Percentiles rank a stretch among this genome's conserved stretches.
These are phyloP conservation scores for Vaccinium corymbosum DNA, from an alignment of 148 eudicot species.

Conservation along the genomic window DNA sequence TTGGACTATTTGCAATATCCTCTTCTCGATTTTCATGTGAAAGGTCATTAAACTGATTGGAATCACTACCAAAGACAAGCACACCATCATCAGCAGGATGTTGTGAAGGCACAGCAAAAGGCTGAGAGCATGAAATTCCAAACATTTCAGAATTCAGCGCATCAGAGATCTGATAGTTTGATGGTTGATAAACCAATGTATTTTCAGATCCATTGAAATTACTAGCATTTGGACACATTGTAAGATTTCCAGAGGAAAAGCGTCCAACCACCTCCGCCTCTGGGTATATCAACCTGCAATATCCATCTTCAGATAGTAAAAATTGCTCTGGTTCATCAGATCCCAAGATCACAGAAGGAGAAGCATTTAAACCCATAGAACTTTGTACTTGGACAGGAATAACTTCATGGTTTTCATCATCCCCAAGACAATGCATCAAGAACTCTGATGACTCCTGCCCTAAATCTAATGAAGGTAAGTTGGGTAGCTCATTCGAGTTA, in stretches of 20 bases:
- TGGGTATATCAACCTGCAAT: conserved; percentile 28
- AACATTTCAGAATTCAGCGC: conserved; percentile 25
- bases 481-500: conserved; percentile 40
- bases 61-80: conserved; percentile 16
- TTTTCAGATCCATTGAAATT: conserved; percentile 36
- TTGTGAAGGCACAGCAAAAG: conserved; percentile 30
- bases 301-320: conserved; percentile 28
- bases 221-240: conserved; percentile 23
- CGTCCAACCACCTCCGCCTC: conserved; percentile 24
- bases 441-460: conserved; percentile 43
- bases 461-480: conserved; percentile 37
- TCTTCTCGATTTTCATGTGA: conserved; percentile 33
- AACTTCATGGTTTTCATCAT: conserved; percentile 29
- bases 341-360: conserved; percentile 25
- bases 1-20: conserved; percentile 30
- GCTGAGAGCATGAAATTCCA: conserved; percentile 38
- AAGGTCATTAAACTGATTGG: conserved; percentile 31
- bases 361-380: conserved; percentile 22
- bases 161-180: conserved; percentile 46
- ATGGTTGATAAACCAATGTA: conserved; percentile 30
- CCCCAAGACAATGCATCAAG: conserved; percentile 33
- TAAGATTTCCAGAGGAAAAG: conserved; percentile 25
- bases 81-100: conserved; percentile 29
- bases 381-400: conserved; percentile 28
- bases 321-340: conserved; percentile 25